Conservation (phyloP, 2,329 filamentous ascomycete species). For the Stachybotrys chlorohalonatus region DNA sequence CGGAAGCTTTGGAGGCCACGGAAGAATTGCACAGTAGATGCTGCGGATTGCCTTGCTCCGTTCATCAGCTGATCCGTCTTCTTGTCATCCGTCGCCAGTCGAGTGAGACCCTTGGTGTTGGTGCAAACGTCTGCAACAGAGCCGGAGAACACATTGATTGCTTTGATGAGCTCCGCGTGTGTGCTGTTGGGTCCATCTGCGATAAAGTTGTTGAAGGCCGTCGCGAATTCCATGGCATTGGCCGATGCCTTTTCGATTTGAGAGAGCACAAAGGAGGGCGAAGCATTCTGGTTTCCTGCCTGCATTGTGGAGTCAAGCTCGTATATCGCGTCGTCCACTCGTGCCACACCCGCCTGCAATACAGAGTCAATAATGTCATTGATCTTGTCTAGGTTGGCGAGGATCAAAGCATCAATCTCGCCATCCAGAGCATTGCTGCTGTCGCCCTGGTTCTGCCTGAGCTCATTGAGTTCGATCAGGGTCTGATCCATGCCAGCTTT, state of each 20-base stretch:
- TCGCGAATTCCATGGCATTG: conserved; percentile 93
- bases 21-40: conserved; percentile 90
- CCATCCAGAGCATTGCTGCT: conserved; percentile 77
- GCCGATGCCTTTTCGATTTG: conserved; percentile 95
- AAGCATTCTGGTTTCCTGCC: conserved; percentile 96
- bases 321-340: conserved; percentile 93
- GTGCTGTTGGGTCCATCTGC: conserved; percentile 88
- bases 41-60: conserved; percentile 74
- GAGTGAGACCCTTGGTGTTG: conserved; percentile 91
- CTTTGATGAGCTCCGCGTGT: conserved; percentile 86
- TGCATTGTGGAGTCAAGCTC: conserved; percentile 98
- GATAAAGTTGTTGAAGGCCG: conserved; percentile 96
- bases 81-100: conserved; percentile 91
- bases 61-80: conserved; percentile 80
- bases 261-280: conserved; percentile 86
- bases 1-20: conserved; percentile 88
- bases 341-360: conserved; percentile 81
- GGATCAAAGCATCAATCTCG: conserved; percentile 81
- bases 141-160: conserved; percentile 81
- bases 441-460: conserved; percentile 66
- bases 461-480: conserved; percentile 81
- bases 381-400: conserved; percentile 83
- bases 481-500: conserved; percentile 98
- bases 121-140: conserved; percentile 88
- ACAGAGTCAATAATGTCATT: conserved; percentile 98